Evolutionary conservation across 2,329 filamentous ascomycete species (phyloP).

Genomic region (Verticillium klebahnii): DNA sequence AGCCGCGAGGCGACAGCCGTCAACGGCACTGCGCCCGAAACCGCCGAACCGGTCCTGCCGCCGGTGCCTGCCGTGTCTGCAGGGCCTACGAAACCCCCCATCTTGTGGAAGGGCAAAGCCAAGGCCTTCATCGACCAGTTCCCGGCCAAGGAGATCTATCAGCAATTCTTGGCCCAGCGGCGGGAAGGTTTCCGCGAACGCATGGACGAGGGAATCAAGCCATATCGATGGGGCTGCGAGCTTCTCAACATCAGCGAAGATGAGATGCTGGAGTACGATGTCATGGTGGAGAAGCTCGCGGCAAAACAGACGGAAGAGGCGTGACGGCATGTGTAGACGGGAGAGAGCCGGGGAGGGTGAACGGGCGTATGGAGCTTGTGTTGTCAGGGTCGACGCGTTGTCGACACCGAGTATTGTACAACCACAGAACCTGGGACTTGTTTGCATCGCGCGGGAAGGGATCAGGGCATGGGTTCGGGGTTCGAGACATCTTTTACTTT

Average conservation of each 20-base stretch:
- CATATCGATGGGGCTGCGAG: background rate
- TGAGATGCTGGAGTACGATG: background rate
- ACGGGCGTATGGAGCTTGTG: background rate
- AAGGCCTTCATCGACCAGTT: slow-evolving; percentile 9
- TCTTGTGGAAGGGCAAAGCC: slow-evolving; percentile 9
- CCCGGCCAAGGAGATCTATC: slow-evolving; percentile 11
- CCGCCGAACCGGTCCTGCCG: background rate
- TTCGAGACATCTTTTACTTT: background rate
- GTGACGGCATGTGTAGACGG: background rate
- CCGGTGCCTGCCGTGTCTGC: slow-evolving; percentile 2
- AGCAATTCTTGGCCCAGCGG: slow-evolving; percentile 8
- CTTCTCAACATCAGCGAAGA: background rate
- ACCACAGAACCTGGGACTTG: background rate
- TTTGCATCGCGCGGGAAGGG: background rate
- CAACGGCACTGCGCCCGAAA: background rate
- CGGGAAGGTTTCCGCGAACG: slow-evolving; percentile 4
- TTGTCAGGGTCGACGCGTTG: background rate
- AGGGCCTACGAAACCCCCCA: slow-evolving; percentile 8
- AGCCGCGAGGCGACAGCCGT: slow-evolving; percentile 3
- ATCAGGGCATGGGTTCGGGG: background rate
- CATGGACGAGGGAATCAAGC: background rate
- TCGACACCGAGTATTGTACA: background rate
- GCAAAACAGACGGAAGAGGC: background rate
- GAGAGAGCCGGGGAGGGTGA: background rate
- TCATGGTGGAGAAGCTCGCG: background rate